Evolutionary conservation across 805 yeast species (phyloP).

Genomic region (Wickerhamomyces rabaulensis): DNA sequence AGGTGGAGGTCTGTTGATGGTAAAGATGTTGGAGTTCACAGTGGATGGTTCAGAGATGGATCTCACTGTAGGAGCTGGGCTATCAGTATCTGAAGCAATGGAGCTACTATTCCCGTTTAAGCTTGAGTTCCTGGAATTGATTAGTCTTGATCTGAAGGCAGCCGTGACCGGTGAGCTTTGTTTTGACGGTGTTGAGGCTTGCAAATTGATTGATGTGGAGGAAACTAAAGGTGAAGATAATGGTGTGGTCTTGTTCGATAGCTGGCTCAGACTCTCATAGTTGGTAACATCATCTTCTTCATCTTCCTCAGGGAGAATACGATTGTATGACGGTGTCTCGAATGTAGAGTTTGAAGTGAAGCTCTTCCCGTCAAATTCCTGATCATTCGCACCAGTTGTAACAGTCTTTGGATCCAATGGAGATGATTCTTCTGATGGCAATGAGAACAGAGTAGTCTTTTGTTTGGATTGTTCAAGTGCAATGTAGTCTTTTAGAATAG

Average conservation of each 20-base stretch:
- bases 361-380: not conserved
- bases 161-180: conserved; percentile 12
- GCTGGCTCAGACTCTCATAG: conserved; percentile 13
- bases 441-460: not conserved
- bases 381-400: not conserved
- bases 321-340: not conserved
- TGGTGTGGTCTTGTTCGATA: conserved; percentile 7
- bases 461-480: conserved; percentile 1
- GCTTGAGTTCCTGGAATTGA: not conserved
- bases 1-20: conserved; percentile 10
- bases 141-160: conserved; percentile 16
- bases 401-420: not conserved
- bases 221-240: conserved; percentile 7
- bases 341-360: not conserved
- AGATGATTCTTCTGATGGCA: too few species aligned
- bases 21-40: conserved; percentile 13
- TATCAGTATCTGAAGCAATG: not conserved
- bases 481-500: conserved; percentile 7
- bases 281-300: conserved; percentile 17
- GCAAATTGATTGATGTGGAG: not conserved
- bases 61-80: not conserved
- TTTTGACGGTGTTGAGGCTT: not conserved
- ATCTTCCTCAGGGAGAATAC: conserved; percentile 8
- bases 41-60: not conserved
- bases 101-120: not conserved